Percentiles rank a stretch among this genome's conserved stretches.
Conservation (phyloP, 495 filamentous ascomycete species). For the Lichenothelia convexa region DNA sequence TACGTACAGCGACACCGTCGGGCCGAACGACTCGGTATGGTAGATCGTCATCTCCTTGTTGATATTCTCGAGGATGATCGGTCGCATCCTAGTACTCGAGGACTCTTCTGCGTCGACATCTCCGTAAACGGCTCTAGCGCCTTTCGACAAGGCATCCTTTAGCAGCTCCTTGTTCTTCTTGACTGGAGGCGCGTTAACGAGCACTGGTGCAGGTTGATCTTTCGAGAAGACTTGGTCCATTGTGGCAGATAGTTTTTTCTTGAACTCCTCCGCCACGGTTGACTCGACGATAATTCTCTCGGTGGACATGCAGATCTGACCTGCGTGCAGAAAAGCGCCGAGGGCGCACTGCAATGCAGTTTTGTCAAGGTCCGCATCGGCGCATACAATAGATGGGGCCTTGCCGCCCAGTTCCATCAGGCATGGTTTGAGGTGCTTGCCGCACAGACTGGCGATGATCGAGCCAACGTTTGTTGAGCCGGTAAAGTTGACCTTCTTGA, state of each 20-base stretch:
- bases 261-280: constrained; percentile 45
- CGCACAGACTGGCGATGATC: constrained; percentile 38
- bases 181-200: constrained; percentile 42
- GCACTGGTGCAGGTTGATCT: constrained; percentile 29
- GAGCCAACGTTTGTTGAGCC: constrained; percentile 37
- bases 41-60: constrained; percentile 72
- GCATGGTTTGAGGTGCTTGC: constrained; percentile 47
- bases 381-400: constrained; percentile 37
- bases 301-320: constrained; percentile 86
- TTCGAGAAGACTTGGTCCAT: constrained; percentile 13
- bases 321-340: constrained; percentile 39
- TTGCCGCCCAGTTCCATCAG: constrained; percentile 49
- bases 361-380: constrained; percentile 38
- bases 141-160: constrained; percentile 45
- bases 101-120: constrained; percentile 14
- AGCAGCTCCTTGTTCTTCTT: constrained; percentile 40
- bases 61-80: constrained; percentile 51
- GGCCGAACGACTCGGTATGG: constrained; percentile 66
- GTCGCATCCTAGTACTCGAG: constrained; percentile 41
- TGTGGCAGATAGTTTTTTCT: constrained; percentile 33
- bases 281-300: constrained; percentile 74
- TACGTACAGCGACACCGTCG: constrained; percentile 43
- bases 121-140: constrained; percentile 47
- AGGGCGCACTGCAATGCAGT: constrained; percentile 33
- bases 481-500: constrained; percentile 47